Conservation (phyloP, 2,329 filamentous ascomycete species). For the Endoconidiophora laricicola region DNA sequence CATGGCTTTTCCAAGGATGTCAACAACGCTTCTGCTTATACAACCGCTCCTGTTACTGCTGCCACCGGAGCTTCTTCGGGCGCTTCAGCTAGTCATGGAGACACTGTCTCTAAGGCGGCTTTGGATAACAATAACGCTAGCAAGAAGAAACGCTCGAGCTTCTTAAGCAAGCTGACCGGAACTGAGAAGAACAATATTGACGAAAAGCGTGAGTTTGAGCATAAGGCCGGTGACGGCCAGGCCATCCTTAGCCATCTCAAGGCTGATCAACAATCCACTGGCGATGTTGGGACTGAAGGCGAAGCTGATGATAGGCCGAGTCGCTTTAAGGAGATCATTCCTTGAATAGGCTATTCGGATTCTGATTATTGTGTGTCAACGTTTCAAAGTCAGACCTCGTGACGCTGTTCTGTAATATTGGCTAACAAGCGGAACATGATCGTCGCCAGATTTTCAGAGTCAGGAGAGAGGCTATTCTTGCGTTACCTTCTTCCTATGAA, state of each 20-base stretch:
- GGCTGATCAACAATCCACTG: background rate
- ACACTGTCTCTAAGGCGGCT: background rate
- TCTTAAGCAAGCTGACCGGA: conserved; percentile 4
- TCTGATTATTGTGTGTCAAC: no score
- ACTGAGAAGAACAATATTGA: conserved; percentile 1
- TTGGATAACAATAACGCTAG: background rate
- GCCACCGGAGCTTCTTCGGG: background rate
- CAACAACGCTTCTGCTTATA: background rate
- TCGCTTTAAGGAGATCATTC: conserved; percentile 10
- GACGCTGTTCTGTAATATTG: no score
- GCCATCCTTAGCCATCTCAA: background rate
- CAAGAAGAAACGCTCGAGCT: conserved; percentile 8
- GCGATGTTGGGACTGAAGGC: background rate
- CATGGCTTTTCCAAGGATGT: background rate
- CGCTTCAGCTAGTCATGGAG: background rate
- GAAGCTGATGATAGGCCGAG: conserved; percentile 4
- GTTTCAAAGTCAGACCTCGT: no score
- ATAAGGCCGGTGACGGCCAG: background rate
- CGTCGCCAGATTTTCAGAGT: no score
- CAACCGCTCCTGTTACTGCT: background rate
- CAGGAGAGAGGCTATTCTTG: no score
- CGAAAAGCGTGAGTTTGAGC: conserved; percentile 9
- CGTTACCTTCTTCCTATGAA: no score
- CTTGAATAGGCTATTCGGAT: background rate
- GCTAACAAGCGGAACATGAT: no score